Percentiles rank a stretch among this genome's conserved stretches.
These are phyloP conservation scores for Sclerotinia minor DNA, from an alignment of 2,329 filamentous ascomycete species.

Conservation along the genomic window DNA sequence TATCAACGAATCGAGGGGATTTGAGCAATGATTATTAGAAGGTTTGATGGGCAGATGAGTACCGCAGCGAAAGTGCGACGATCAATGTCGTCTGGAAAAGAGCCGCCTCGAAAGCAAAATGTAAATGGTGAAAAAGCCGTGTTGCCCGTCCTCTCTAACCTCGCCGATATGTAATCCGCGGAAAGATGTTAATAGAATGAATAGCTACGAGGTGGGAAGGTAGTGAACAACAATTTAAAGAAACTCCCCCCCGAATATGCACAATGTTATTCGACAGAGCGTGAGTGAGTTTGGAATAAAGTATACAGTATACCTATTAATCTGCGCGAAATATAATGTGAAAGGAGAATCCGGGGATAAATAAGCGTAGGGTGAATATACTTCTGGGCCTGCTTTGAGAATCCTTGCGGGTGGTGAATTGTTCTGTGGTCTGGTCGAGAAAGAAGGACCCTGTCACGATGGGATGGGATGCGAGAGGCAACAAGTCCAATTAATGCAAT, in stretches of 20 bases:
- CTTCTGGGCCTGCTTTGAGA: constrained; percentile 21
- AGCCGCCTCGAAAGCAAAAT: constrained; percentile 24
- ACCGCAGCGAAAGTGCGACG: constrained; percentile 31
- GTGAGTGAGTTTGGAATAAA: background rate
- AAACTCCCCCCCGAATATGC: background rate
- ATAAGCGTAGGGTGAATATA: constrained; percentile 5
- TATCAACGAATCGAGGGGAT: constrained; percentile 15
- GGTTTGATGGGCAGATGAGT: constrained; percentile 22
- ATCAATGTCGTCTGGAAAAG: constrained; percentile 30
- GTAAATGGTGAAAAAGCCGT: constrained; percentile 23
- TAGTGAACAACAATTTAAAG: background rate
- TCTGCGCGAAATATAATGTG: constrained; percentile 6
- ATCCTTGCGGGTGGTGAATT: constrained; percentile 28
- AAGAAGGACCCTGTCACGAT: constrained; percentile 34
- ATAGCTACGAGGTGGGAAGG: too few relatives aligned
- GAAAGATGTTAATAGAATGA: constrained; percentile 18
- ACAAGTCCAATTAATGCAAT: background rate
- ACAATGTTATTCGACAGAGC: background rate
- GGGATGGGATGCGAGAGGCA: constrained; percentile 26
- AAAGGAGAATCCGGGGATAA: constrained; percentile 26
- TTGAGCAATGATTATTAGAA: constrained; percentile 4
- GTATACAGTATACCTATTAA: background rate
- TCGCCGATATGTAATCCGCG: constrained; percentile 28
- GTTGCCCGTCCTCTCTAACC: constrained; percentile 29
- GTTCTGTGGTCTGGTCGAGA: constrained; percentile 8